Base-by-base conservation (phyloP, 2,329 filamentous ascomycete genomes). In the Arthrobotrys pseudoclavata region DNA sequence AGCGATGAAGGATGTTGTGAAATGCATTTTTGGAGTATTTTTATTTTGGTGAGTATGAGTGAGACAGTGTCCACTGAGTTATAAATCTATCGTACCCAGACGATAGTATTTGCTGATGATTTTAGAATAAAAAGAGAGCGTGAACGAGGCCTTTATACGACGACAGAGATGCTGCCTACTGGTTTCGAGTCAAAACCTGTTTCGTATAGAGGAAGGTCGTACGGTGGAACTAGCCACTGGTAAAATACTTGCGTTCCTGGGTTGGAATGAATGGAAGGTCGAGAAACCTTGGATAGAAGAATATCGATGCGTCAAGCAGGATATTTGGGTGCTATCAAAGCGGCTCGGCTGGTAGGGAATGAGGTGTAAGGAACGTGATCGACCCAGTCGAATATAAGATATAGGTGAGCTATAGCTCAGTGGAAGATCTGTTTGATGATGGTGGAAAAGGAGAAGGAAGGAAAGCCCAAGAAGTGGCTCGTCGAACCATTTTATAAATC, bases 1-100 rank as follows among this genome's bases (percentile, higher is more conserved):
- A 82, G 88, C 83, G 79, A 88, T 81, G 80, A 86, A 83, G 81
- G 85, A 82, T 81, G 88, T 88, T 81, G 84, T 88, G 85, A 86
- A 85, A 83, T 85, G 84, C 81, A 84, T 87, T 81, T 82, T 83
- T 67, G 37, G 37, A n/a, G 26, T 4, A 45, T 40, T 40, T 40
- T 40, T 3, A 42, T 74, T 47, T 70, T 53, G 40, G 42, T 18
- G 18, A 45, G n/a, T 45, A 20, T 20, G 31, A 34, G 12, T 1
- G 67, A 77, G 67, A 77, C 61, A 71, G 52, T 66, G 61, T 71
- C 50, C 72, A 76, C 67, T 55, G 62, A 71, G 61, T 4, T 67
- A 60, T 60, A 34, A n/a, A 60, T 69, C 34, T 71, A 77, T 77
- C 74, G 74, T 77, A 70, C 72, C 74, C 74, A 77, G 74, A 77